Evolutionary conservation across 768 basidiomycete species (phyloP), one percentile per base, ranked within the genome.

Genomic region (Rhodotorula kratochvilovae): DNA sequence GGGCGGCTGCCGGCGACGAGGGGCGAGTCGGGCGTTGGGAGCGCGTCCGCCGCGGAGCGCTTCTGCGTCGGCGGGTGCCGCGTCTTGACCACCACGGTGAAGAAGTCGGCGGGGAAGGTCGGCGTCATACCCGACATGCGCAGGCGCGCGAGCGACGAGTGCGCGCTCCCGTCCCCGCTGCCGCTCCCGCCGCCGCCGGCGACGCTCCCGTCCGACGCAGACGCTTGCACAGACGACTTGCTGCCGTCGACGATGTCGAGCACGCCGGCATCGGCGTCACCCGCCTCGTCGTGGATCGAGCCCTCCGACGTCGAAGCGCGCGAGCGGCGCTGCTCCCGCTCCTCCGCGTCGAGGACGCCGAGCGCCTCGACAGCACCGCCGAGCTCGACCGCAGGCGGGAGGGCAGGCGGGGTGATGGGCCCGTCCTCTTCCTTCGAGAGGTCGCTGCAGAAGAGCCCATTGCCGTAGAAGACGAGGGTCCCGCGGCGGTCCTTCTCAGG

Each of bases 391-490:
- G 39, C 19, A 21, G 42, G 33, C 31, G 63, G 51, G 3, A 54
- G 35, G 2, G 15, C 35, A 10, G 33, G 35, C 1, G 46, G 31
- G 7, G 46, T 33, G n/a, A 39, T 50, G 17, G 36, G 50, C 10
- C 35, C 56, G 27, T 50, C 45, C 16, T 31, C 56, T 39, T 68
- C 61, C 43, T 65, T 70, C 12, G 69, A 58, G 11, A 74, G 57
- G 56, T 74, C 73, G 27, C 69, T 66, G 53, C 69, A 71, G 51
- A 74, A 74, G 42, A 56, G 21, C 6, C 51, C 51, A 51, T 71
- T 68, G 23, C 66, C 63, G 70, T 71, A 74, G 45, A 65, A 74
- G 33, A 71, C 67, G 48, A 74, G 46, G 43, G 59, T 53, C 6
- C 73, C 73, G 31, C 51, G 51, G 43, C 36, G 23, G 29, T 31